Conservation (phyloP, 2,329 filamentous ascomycete species). For the Helicocarpus griseus region DNA sequence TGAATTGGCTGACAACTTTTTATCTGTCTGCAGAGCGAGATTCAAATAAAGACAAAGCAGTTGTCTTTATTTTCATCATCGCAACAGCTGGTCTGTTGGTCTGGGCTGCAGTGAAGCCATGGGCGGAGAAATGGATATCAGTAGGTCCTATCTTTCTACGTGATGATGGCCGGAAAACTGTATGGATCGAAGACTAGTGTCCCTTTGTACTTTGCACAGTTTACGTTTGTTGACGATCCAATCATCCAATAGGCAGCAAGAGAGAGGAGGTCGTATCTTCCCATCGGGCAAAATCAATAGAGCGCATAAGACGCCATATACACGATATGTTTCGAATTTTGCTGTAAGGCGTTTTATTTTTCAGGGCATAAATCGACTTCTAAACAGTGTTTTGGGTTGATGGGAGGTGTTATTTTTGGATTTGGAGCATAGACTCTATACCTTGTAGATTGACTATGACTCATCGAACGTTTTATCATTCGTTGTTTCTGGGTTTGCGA, state of each 20-base stretch:
- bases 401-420: no score
- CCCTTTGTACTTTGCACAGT: not conserved
- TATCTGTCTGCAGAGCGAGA: slow-evolving; percentile 44
- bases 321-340: not conserved
- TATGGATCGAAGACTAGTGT: no score
- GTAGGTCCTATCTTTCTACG: slow-evolving; percentile 24
- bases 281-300: slow-evolving; percentile 26
- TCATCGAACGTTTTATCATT: no score
- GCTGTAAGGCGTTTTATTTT: not conserved
- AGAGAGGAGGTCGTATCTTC: slow-evolving; percentile 43
- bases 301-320: not conserved
- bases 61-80: slow-evolving; percentile 57
- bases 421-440: no score
- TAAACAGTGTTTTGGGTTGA: no score
- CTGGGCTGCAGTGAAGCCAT: slow-evolving; percentile 53
- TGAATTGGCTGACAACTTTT: not conserved
- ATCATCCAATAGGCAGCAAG: slow-evolving; percentile 30
- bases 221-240: not conserved
- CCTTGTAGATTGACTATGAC: no score
- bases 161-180: not conserved
- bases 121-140: slow-evolving; percentile 47
- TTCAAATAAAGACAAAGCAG: slow-evolving; percentile 56
- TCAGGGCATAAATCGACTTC: not conserved
- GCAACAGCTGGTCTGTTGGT: slow-evolving; percentile 51
- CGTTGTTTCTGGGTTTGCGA: no score